Percentiles rank a stretch among this genome's conserved stretches.
Evolutionary conservation across 1,139 yeast genomes (phyloP).

Genomic region (Pichia sp.): DNA sequence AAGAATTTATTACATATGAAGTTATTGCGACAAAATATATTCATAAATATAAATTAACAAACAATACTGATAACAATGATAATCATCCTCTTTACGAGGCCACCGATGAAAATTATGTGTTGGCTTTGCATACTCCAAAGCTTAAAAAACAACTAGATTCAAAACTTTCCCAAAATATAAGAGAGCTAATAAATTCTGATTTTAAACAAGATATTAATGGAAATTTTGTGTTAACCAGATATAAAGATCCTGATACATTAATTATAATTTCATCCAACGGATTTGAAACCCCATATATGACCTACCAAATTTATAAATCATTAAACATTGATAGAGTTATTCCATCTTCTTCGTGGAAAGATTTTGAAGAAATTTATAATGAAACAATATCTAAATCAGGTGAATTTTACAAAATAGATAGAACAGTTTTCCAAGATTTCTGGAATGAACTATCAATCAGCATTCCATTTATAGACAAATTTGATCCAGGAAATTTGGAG

Average conservation of each 20-base stretch:
- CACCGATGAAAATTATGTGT: conserved; percentile 11
- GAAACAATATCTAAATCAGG: neutral
- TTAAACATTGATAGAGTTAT: conserved; percentile 16
- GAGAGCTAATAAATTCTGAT: neutral
- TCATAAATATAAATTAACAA: conserved; percentile 2
- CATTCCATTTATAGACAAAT: conserved; percentile 12
- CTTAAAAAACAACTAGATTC: neutral
- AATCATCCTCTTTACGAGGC: neutral
- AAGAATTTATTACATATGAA: conserved; percentile 9
- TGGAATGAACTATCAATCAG: conserved; percentile 10
- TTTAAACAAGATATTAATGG: conserved; percentile 6
- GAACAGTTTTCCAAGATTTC: conserved; percentile 5
- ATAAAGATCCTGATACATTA: conserved; percentile 10
- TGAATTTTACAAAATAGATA: neutral
- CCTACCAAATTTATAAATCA: conserved; percentile 10
- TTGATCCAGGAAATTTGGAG: conserved; percentile 9
- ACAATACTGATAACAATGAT: neutral
- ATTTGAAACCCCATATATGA: conserved; percentile 11
- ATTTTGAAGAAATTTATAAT: conserved; percentile 8
- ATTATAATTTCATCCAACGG: conserved; percentile 10
- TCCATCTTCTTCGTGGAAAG: conserved; percentile 8
- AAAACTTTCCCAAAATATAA: neutral
- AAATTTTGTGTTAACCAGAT: conserved; percentile 6
- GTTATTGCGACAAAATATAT: conserved; percentile 4
- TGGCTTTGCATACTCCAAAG: conserved; percentile 10